phyloP scores from a whole-genome alignment of 169 alveolate species.

The Cryptosporidium sp. region DNA sequence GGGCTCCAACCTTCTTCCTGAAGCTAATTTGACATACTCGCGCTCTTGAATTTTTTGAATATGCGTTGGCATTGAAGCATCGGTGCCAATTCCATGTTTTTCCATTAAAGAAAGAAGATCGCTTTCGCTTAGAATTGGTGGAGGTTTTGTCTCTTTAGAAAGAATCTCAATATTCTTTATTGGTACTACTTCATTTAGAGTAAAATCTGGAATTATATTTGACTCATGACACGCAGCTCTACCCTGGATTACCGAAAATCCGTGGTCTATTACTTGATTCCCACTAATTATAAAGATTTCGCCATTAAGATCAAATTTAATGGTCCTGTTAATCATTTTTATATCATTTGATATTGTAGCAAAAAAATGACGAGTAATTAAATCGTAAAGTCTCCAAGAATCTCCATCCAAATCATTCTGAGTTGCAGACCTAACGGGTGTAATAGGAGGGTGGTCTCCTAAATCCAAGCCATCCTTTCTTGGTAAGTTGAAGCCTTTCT shows the following conservation, averaged over 20 bases:
- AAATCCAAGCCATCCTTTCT: slow-evolving; percentile 90
- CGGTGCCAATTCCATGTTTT: slow-evolving; percentile 97
- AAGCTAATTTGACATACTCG: slow-evolving; percentile 91
- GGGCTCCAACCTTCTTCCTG: slow-evolving; percentile 92
- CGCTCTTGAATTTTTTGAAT: slow-evolving; percentile 97
- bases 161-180: slow-evolving; percentile 34
- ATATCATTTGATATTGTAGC: slow-evolving; percentile 90
- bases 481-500: slow-evolving; percentile 82
- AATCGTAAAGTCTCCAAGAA: slow-evolving; percentile 87
- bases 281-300: slow-evolving; percentile 86
- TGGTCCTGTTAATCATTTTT: slow-evolving; percentile 82
- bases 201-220: slow-evolving; percentile 78
- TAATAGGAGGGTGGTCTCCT: slow-evolving; percentile 97
- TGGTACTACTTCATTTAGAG: neutral
- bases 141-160: slow-evolving; percentile 90
- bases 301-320: slow-evolving; percentile 82
- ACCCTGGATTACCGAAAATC: slow-evolving; percentile 88
- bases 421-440: slow-evolving; percentile 90
- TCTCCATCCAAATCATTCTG: slow-evolving; percentile 83
- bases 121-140: slow-evolving; percentile 95
- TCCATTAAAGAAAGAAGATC: slow-evolving; percentile 96
- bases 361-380: slow-evolving; percentile 89
- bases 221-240: slow-evolving; percentile 71
- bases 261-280: slow-evolving; percentile 84
- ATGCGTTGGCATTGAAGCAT: slow-evolving; percentile 99